Percentiles rank a stretch among this genome's conserved stretches.
These are phyloP conservation scores for Penicillium steckii DNA, from an alignment of 495 filamentous ascomycete genomes.

Conservation along the genomic window DNA sequence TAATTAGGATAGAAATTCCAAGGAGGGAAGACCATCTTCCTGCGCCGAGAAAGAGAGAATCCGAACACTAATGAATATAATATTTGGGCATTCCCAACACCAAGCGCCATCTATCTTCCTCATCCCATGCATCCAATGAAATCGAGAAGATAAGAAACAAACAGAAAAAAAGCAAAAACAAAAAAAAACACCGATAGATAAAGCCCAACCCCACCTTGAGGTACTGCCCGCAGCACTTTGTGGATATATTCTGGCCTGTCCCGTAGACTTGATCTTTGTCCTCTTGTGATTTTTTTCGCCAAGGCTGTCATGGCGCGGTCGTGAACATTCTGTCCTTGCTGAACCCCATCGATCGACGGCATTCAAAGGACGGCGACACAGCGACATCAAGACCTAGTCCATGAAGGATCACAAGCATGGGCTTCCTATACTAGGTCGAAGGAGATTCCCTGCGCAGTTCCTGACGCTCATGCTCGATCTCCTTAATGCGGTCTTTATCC, in stretches of 20 bases:
- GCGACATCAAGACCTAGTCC: no score
- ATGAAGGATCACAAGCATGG: not conserved
- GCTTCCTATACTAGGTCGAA: no score
- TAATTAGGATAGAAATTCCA: constrained; percentile 22
- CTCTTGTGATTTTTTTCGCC: no score
- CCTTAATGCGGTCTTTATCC: constrained; percentile 39
- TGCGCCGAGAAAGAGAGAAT: not conserved
- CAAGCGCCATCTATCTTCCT: constrained; percentile 16
- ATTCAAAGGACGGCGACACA: no score
- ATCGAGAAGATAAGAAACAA: constrained; percentile 1
- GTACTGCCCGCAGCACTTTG: constrained; percentile 25
- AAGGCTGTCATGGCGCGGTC: no score
- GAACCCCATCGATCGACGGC: no score
- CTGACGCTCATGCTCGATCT: constrained; percentile 29
- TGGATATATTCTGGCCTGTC: not conserved
- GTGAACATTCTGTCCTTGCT: no score
- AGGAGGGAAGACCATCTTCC: constrained; percentile 3
- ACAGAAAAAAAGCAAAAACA: constrained; percentile 9
- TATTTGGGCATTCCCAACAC: not conserved
- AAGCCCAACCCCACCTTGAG: constrained; percentile 9
- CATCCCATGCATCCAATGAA: not conserved
- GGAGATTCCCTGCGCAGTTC: constrained; percentile 24
- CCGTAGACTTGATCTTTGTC: no score
- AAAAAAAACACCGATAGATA: constrained; percentile 10
- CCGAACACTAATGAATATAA: not conserved